Percentiles rank a stretch among this genome's conserved stretches.
These are phyloP conservation scores for Przewalskia tangutica DNA, from an alignment of 257 asterid species.

Conservation along the genomic window DNA sequence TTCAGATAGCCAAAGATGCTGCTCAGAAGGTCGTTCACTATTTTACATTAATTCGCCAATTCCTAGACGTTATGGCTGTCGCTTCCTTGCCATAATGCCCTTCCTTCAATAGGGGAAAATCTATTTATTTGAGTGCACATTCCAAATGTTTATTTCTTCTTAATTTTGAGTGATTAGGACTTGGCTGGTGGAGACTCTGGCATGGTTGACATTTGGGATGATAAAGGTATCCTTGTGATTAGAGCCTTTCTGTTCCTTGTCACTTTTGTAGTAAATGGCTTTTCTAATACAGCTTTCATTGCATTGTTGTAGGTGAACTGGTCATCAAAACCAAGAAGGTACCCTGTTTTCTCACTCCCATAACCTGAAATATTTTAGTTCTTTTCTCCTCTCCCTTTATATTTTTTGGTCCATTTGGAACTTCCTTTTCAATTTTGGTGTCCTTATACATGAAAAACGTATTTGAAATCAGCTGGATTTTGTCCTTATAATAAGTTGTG, in stretches of 20 bases:
- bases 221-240: slow-evolving; percentile 27
- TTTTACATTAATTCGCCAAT: background rate
- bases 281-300: slow-evolving; percentile 12
- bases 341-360: background rate
- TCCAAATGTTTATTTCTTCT: background rate
- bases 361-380: background rate
- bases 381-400: background rate
- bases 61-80: background rate
- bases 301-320: slow-evolving; percentile 41
- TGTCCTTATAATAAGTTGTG: background rate
- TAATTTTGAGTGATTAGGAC: slow-evolving; percentile 26
- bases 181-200: slow-evolving; percentile 30
- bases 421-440: background rate
- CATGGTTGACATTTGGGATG: slow-evolving; percentile 59
- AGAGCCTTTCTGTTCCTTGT: background rate
- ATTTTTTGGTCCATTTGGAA: background rate
- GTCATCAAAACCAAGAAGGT: slow-evolving; percentile 49
- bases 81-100: background rate
- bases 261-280: slow-evolving; percentile 1
- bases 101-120: background rate
- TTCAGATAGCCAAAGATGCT: slow-evolving; percentile 18
- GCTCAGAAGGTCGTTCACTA: slow-evolving; percentile 33
- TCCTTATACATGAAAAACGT: background rate
- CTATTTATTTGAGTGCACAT: background rate
- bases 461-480: background rate